These are phyloP conservation scores for Yueomyces sp. DNA, from an alignment of 805 yeast species.

Conservation along the genomic window DNA sequence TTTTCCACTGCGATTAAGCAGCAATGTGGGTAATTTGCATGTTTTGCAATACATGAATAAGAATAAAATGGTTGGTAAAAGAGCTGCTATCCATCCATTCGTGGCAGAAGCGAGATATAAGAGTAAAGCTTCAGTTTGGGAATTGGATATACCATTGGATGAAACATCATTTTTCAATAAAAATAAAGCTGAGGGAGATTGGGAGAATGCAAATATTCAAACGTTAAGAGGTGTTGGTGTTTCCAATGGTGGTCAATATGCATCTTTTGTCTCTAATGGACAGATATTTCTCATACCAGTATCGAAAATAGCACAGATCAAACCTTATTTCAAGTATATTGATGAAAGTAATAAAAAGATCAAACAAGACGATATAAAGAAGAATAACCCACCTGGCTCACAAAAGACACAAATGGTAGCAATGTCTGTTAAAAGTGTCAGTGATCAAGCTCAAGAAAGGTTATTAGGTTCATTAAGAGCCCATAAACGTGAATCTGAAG, in stretches of 20 bases:
- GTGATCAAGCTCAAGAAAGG: constrained; percentile 43
- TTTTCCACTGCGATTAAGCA: constrained; percentile 40
- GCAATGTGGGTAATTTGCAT: constrained; percentile 24
- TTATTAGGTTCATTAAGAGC: constrained; percentile 58
- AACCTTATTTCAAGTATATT: constrained; percentile 72
- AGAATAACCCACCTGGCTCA: constrained; percentile 13
- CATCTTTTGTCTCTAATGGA: constrained; percentile 31
- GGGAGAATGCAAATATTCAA: constrained; percentile 29
- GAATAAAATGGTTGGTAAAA: constrained; percentile 11
- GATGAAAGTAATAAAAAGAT: constrained; percentile 42
- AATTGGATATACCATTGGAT: constrained; percentile 65
- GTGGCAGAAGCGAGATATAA: constrained; percentile 41
- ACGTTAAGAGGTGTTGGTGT: constrained; percentile 59
- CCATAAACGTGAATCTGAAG: constrained; percentile 52
- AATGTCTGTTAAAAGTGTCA: constrained; percentile 55
- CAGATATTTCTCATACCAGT: constrained; percentile 54
- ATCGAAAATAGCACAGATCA: constrained; percentile 55
- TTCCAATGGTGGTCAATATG: constrained; percentile 38
- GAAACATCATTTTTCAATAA: constrained; percentile 55
- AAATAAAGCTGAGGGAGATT: constrained; percentile 22
- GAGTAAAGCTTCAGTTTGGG: constrained; percentile 48
- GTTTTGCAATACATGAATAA: constrained; percentile 44
- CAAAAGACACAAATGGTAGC: constrained; percentile 52
- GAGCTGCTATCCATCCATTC: constrained; percentile 23
- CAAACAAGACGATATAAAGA: constrained; percentile 30